Evolutionary conservation across 2,329 filamentous ascomycete species (phyloP).

Genomic region (Herpotrichia juniperi): DNA sequence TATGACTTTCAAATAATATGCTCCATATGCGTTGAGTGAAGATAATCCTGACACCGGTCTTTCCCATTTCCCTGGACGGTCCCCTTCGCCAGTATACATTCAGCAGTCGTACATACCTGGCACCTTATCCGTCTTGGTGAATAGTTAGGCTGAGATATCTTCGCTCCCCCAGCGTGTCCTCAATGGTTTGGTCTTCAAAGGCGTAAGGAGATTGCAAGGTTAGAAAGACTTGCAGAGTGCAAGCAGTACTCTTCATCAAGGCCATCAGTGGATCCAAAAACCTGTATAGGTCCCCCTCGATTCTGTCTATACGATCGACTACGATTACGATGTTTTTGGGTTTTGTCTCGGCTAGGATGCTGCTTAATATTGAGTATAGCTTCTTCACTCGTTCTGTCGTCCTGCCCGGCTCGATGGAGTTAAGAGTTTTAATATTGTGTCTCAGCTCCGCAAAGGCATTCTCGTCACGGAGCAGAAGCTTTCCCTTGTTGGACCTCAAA

Average conservation of each 20-base stretch:
- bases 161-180: not conserved
- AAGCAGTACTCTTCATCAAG: not conserved
- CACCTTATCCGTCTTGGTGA: not conserved
- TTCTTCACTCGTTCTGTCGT: not conserved
- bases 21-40: no score
- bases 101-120: no score
- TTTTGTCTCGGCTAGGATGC: not conserved
- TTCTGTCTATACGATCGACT: conserved; percentile 1
- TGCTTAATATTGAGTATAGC: not conserved
- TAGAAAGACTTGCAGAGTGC: not conserved
- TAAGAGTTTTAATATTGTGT: not conserved
- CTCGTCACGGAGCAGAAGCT: conserved; percentile 1
- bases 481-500: not conserved
- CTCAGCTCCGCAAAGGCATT: not conserved
- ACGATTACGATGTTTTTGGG: not conserved
- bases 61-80: no score
- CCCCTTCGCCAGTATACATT: no score
- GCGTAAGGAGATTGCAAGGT: not conserved
- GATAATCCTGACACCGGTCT: no score
- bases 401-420: not conserved
- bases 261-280: not conserved
- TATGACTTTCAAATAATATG: conserved; percentile 5
- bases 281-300: not conserved
- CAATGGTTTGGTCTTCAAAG: not conserved
- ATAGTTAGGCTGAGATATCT: not conserved